A percentile compares a stretch with the other conserved stretches of the same genome.
phyloP scores from a whole-genome alignment of 2,329 filamentous ascomycete species.

The Rhytidhysteron rufulum region DNA sequence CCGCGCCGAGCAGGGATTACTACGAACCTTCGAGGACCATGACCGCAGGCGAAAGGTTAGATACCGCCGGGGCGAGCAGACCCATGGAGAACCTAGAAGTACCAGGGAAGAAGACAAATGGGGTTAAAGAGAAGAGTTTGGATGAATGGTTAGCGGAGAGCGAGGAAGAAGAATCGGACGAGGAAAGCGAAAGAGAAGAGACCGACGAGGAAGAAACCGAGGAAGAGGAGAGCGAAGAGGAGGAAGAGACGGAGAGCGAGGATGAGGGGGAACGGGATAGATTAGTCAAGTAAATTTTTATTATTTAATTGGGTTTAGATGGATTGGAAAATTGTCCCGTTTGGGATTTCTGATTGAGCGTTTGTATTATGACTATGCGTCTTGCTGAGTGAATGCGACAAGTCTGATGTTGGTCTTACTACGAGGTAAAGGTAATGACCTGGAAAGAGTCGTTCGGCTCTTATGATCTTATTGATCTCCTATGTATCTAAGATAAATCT shows the following conservation, averaged over 20 bases:
- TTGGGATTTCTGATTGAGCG: too few species aligned
- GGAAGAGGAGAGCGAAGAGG: conserved; percentile 44
- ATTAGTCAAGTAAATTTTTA: conserved; percentile 19
- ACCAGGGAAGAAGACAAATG: conserved; percentile 47
- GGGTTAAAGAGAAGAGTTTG: conserved; percentile 70
- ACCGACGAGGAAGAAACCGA: conserved; percentile 48
- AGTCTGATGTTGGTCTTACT: neutral
- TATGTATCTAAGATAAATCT: too few species aligned
- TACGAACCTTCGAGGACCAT: conserved; percentile 40
- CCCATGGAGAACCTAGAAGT: conserved; percentile 21
- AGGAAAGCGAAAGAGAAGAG: conserved; percentile 45
- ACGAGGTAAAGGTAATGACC: neutral
- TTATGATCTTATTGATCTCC: too few species aligned
- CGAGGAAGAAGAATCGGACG: conserved; percentile 47
- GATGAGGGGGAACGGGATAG: conserved; percentile 44
- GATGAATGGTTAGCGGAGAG: conserved; percentile 89
- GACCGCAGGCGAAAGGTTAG: conserved; percentile 62
- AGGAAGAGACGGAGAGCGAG: conserved; percentile 52
- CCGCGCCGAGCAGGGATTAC: conserved; percentile 22
- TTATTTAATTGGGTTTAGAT: too few species aligned
- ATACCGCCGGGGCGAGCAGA: conserved; percentile 46
- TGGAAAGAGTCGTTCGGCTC: too few species aligned
- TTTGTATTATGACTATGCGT: too few species aligned
- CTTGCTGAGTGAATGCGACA: too few species aligned
- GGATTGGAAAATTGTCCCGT: too few species aligned